Conservation (phyloP, 441 rosid genomes). For the Corymbia citriodora region DNA sequence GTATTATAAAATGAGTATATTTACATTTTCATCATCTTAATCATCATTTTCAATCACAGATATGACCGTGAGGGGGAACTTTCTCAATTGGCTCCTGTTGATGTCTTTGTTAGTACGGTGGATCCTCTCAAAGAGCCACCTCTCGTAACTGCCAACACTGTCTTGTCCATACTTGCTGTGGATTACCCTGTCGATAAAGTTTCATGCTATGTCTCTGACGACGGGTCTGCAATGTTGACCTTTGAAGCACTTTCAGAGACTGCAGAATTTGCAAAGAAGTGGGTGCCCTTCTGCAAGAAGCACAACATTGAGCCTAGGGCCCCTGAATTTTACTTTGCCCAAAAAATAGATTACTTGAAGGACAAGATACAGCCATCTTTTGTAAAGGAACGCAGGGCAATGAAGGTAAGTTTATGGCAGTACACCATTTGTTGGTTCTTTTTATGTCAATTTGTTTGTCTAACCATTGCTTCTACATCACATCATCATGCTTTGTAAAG, state of each 20-base stretch:
- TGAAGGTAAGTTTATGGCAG: neutral
- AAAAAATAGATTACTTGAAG: constrained; percentile 69
- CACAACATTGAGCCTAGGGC: constrained; percentile 84
- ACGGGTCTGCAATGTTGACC: constrained; percentile 79
- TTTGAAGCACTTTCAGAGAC: constrained; percentile 90
- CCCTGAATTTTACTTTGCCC: constrained; percentile 83
- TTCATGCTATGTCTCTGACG: constrained; percentile 90
- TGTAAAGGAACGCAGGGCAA: constrained; percentile 71
- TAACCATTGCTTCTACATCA: neutral
- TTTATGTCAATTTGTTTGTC: neutral
- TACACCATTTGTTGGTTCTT: neutral
- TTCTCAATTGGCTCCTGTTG: constrained; percentile 58
- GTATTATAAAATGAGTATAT: constrained; percentile 61
- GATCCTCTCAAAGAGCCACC: constrained; percentile 96
- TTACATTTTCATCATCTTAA: constrained; percentile 15
- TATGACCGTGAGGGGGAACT: constrained; percentile 20
- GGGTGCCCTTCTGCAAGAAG: constrained; percentile 94
- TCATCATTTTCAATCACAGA: neutral
- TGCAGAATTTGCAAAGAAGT: constrained; percentile 72
- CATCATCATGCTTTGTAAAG: neutral
- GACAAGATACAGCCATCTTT: constrained; percentile 72
- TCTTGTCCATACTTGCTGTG: constrained; percentile 79
- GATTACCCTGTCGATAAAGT: constrained; percentile 89
- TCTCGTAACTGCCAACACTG: constrained; percentile 81
- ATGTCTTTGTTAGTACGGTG: constrained; percentile 86